Base-by-base conservation (phyloP, 2,329 filamentous ascomycete species). In the Neophaeococcomyces mojaviensis region DNA sequence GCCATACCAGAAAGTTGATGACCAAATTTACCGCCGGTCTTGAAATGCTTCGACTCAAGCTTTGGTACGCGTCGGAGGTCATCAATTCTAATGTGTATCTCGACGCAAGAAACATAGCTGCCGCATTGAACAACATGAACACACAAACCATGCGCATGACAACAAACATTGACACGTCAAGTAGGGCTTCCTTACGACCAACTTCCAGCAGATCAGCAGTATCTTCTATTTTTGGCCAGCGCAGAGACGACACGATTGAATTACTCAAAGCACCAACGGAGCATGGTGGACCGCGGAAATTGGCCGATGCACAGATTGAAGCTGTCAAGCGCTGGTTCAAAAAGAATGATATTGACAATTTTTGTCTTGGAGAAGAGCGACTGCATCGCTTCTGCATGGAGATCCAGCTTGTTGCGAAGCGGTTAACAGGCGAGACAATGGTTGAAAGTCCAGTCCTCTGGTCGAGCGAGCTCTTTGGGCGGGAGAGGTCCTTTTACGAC, bases 1-100 rank as follows among this genome's bases (percentile, higher is more conserved):
- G 35, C 6, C 16, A 36, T 34, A 39, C 49, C 12, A 47, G 30
- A 35, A 45, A 47, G 10, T 46, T 41, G 16, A 24, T 55, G 26
- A 44, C 45, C 8, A 74, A 79, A 4, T 86, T 88, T 78, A 84
- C 87, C 74, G 73, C 74, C 48, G 79, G 79, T 4, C 73, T 92
- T 31, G 79, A 82, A 47, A 81, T 84, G 18, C 73, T 96, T 32
- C 80, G 92, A 34, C 86, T 95, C 63, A 97, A 97, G 72, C 95
- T 97, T 86, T 98, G 92, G 92, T 98, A 94, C 62, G 86, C 92
- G 49, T 90, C 86, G 1, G 88, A 96, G 63, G 89, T 97, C 22
- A 84, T 87, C 51, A 89, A 90, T 58, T 96, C 92, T 3, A 85
- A 82, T 39, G 80, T 82, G 8, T 97, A 96, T 58, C 86, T 92